Evolutionary conservation across 441 rosid species (phyloP).

Genomic region (Pelargonium australe): DNA sequence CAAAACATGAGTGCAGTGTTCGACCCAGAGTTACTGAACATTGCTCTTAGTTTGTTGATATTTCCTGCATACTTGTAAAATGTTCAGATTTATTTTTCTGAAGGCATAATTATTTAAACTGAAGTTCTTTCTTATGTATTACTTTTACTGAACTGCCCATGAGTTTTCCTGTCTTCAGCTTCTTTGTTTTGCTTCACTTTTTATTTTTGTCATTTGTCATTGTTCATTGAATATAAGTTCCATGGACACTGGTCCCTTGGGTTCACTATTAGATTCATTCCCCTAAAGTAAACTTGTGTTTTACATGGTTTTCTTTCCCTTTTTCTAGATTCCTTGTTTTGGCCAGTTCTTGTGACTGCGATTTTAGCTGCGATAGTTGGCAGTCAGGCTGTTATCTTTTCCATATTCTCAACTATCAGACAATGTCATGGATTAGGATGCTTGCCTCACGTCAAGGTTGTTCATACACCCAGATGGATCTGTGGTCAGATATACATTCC

Average conservation of each 20-base stretch:
- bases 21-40: not conserved
- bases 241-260: not conserved
- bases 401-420: slow-evolving; percentile 80
- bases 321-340: slow-evolving; percentile 57
- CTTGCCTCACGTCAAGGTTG: slow-evolving; percentile 90
- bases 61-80: not conserved
- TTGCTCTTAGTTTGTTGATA: not conserved
- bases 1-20: not conserved
- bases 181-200: slow-evolving; percentile 11
- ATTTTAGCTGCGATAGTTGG: slow-evolving; percentile 82
- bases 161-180: not conserved
- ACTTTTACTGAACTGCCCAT: not conserved
- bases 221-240: not conserved
- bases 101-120: not conserved
- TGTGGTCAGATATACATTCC: slow-evolving; percentile 93
- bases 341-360: slow-evolving; percentile 87
- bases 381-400: slow-evolving; percentile 80
- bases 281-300: not conserved
- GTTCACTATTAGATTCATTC: not conserved
- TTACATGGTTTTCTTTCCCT: slow-evolving; percentile 12
- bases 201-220: slow-evolving; percentile 17
- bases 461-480: slow-evolving; percentile 70
- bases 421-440: slow-evolving; percentile 94
- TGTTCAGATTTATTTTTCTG: not conserved
- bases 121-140: not conserved